Evolutionary conservation across 129 eudicot species (phyloP), one percentile per base, ranked within the genome.

Genomic region (Ambrosia trifida): DNA sequence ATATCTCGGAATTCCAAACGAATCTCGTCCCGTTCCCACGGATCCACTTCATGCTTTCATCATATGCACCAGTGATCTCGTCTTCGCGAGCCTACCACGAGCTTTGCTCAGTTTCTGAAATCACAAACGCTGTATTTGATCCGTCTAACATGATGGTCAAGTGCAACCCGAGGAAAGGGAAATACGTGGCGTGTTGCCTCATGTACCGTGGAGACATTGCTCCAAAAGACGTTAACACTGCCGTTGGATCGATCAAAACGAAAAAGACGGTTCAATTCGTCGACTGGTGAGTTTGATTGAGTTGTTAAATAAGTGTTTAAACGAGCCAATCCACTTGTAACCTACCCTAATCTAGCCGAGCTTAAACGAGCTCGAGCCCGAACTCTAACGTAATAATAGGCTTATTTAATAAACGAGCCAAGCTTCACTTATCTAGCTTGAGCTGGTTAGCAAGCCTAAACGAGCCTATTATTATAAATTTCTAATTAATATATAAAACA

Each of bases 151-250:
- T 88, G 96, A 88, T 88, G 96, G 91, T 82, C 13, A 88, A 88
- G 74, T 88, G 95, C 28, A 88, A 88, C 40, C 95, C 95, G 7
- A 75, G 88, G 65, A 84, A 78, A 38, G 95, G 90, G 2, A 88
- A 88, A 81, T 88, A 88, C 75, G 85, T 88, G 96, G 96, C 91
- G 0, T 85, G 91, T 36, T 88, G 91, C 68, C 72, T 88, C 72
- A 88, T 88, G 96, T 88, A 88, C 64, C 86, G 91, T 30, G 95
- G 95, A 59, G 95, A 88, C 72, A 74, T 88, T 62, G 95, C 87
- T 38, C 95, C 95, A 1, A 88, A 88, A 49, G 95, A 88, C 36
- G 95, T 88, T 44, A 88, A 85, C 72, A 68, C 76, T 4, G 86
- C 95, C 52, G 86, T 88, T 52, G 85, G 81, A 64, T 64, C 81